phyloP scores from a whole-genome alignment of 805 yeast species.

The Helenozyma rhizophorensis region DNA sequence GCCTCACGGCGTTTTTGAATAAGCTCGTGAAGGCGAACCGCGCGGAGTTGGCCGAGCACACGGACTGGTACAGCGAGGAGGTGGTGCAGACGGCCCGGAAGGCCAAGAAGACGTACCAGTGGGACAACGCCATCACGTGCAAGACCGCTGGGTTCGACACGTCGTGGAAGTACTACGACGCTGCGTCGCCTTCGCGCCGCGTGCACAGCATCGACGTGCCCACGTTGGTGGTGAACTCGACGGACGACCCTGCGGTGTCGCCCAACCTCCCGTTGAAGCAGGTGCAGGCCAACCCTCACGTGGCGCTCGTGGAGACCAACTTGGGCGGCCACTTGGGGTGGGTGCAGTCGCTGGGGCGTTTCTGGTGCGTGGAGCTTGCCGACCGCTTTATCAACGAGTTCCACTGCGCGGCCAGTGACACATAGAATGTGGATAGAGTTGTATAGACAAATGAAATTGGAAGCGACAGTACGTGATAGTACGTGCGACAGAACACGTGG shows the following conservation, averaged over 20 bases:
- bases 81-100: conserved; percentile 46
- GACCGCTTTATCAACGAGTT: conserved; percentile 30
- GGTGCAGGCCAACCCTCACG: conserved; percentile 52
- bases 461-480: no score
- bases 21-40: conserved; percentile 31
- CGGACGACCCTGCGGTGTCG: conserved; percentile 75
- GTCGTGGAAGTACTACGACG: conserved; percentile 61
- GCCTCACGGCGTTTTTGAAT: conserved; percentile 27
- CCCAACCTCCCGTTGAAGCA: conserved; percentile 50
- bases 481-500: no score
- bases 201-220: conserved; percentile 57
- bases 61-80: conserved; percentile 24
- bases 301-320: conserved; percentile 53
- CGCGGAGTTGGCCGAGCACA: conserved; percentile 25
- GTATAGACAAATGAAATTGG: no score
- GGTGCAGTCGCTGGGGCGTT: conserved; percentile 54
- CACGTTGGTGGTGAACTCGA: conserved; percentile 54
- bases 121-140: conserved; percentile 65
- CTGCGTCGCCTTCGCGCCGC: conserved; percentile 54
- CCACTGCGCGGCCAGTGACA: conserved; percentile 5
- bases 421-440: no score
- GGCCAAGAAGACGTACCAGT: conserved; percentile 43
- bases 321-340: conserved; percentile 85
- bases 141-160: conserved; percentile 61
- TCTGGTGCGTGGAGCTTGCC: conserved; percentile 54